A percentile compares a stretch with the other conserved stretches of the same genome.
These are phyloP conservation scores for Candida methanosorbosa DNA, from an alignment of 805 yeast genomes.

Conservation along the genomic window DNA sequence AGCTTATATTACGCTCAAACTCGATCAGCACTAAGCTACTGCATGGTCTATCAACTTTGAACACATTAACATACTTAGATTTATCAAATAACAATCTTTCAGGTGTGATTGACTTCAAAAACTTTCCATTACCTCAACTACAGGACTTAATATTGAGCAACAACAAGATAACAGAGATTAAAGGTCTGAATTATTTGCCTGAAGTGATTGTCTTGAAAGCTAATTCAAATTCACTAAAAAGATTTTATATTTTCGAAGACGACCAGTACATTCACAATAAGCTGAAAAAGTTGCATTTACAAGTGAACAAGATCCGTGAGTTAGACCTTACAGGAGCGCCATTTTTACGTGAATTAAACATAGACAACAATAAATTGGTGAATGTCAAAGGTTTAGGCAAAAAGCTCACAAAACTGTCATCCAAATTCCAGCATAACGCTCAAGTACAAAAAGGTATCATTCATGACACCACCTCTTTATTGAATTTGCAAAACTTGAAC, in stretches of 20 bases:
- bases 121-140: constrained; percentile 27
- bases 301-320: constrained; percentile 25
- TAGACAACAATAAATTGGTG: constrained; percentile 31
- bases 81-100: constrained; percentile 31
- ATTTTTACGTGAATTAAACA: constrained; percentile 30
- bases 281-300: constrained; percentile 31
- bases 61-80: constrained; percentile 32
- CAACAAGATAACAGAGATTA: constrained; percentile 27
- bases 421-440: constrained; percentile 25
- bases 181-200: constrained; percentile 27
- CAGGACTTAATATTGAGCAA: constrained; percentile 36
- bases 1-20: constrained; percentile 31
- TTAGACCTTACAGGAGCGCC: constrained; percentile 29
- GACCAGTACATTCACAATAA: no score
- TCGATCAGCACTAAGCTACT: constrained; percentile 21
- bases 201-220: constrained; percentile 30
- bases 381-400: constrained; percentile 21
- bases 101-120: constrained; percentile 30
- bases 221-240: constrained; percentile 31
- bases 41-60: constrained; percentile 28
- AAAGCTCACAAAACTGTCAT: constrained; percentile 33
- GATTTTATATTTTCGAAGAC: constrained; percentile 15
- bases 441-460: constrained; percentile 16
- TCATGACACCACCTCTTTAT: constrained; percentile 5
- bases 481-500: constrained; percentile 26